Evolutionary conservation across 2,329 filamentous ascomycete genomes (phyloP), one percentile per base, ranked within the genome.

Genomic region (Aureobasidium sp.): DNA sequence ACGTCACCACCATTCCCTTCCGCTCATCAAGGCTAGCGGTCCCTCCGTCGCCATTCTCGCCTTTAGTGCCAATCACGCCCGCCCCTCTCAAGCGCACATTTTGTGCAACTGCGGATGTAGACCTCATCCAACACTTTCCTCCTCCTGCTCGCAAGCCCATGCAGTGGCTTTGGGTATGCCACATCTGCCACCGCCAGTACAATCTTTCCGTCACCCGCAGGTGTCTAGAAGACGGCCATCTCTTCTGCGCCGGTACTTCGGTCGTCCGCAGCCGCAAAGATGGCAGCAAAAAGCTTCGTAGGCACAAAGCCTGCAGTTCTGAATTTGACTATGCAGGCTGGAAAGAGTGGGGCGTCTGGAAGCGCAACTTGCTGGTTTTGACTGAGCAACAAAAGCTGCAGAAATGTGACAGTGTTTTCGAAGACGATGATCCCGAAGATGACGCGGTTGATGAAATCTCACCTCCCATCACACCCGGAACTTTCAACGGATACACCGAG

Each of bases 301-400:
- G 64, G 38, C 68, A 71, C 39, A 63, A 65, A 34, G 71, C 74
- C 6, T 80, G 77, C 56, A 63, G 64, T 0, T 73, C 69, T 35
- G 74, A 78, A 50, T 79, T 80, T 53, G 77, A 80, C 60, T 79
- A 79, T 52, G 55, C 63, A 5, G 72, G 74, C 0, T 80, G 77
- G 77, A 73, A 74, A 52, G 58, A 60, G 0, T 74, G 70, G 67
- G 71, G 71, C 2, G 58, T 63, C 3, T 79, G 77, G 76, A 62
- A 65, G 47, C 54, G 68, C 16, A 55, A 56, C 7, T 55, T 65
- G 19, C 53, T 56, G 19, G 57, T 59, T 6, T 59, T 61, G 14
- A 59, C 62, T 7, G 60, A 63, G 34, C 59, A 57, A 7, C 40
- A 48, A 11, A 32, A 6, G 2, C 7, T n/a, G 6, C 21, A 11